Evolutionary conservation across 2,329 filamentous ascomycete species (phyloP).

Genomic region (Phoma herbarum): DNA sequence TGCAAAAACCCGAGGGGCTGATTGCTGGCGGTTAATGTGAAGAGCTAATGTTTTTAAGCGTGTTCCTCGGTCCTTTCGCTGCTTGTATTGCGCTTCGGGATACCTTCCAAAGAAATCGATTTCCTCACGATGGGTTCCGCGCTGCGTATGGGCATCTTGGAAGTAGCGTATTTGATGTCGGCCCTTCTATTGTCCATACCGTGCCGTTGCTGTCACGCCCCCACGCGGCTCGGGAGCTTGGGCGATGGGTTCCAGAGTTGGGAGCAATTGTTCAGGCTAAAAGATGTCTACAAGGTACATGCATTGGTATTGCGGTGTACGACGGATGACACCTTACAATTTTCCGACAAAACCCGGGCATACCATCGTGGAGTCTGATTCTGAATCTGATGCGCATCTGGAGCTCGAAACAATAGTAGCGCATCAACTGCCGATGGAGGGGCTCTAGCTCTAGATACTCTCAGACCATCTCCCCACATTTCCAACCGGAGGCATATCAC

Average conservation of each 20-base stretch:
- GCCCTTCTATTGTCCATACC: slow-evolving; percentile 8
- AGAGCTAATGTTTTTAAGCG: slow-evolving; percentile 3
- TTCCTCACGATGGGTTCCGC: slow-evolving; percentile 1
- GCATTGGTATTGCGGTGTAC: slow-evolving; percentile 1
- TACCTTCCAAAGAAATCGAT: slow-evolving; percentile 12
- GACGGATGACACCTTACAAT: background rate
- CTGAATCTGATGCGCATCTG: background rate
- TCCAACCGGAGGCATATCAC: slow-evolving; percentile 8
- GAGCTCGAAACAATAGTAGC: background rate
- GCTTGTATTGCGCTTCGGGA: slow-evolving; percentile 10
- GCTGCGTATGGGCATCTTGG: slow-evolving; percentile 7
- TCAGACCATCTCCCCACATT: slow-evolving; percentile 8
- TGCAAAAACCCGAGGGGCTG: slow-evolving; percentile 17
- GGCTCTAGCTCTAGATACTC: background rate
- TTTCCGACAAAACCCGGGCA: background rate
- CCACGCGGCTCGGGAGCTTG: slow-evolving; percentile 18
- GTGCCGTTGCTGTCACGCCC: slow-evolving; percentile 3
- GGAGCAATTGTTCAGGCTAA: slow-evolving; percentile 15
- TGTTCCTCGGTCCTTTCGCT: background rate
- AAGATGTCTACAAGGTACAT: slow-evolving; percentile 7
- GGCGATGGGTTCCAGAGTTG: slow-evolving; percentile 8
- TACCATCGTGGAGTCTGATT: background rate
- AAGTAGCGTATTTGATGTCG: slow-evolving; percentile 12
- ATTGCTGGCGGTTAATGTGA: slow-evolving; percentile 3
- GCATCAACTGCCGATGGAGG: background rate